These are phyloP conservation scores for Vaccinium darrowii DNA, from an alignment of 148 eudicot genomes.

Conservation along the genomic window DNA sequence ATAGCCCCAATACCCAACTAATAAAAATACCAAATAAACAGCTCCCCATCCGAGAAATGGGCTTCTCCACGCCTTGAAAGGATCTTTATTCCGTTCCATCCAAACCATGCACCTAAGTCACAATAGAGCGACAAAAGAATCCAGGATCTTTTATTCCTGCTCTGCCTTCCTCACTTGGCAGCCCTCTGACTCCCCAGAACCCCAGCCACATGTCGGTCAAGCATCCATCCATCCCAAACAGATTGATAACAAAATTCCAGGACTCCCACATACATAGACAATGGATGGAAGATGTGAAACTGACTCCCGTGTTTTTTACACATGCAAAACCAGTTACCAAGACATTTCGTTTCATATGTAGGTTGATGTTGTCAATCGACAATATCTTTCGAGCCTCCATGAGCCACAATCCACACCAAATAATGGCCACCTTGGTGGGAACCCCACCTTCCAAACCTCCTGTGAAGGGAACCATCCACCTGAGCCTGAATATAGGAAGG, in stretches of 20 bases:
- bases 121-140: neutral
- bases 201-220: neutral
- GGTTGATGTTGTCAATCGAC: neutral
- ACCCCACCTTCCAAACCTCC: neutral
- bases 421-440: neutral
- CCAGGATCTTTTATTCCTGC: neutral
- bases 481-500: neutral
- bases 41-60: neutral
- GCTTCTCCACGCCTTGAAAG: too few relatives aligned
- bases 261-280: neutral
- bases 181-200: neutral
- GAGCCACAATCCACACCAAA: neutral
- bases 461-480: neutral
- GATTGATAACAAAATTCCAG: neutral
- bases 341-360: neutral
- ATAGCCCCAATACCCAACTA: too few relatives aligned
- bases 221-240: slow-evolving; percentile 2
- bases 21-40: neutral
- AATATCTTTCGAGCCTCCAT: neutral
- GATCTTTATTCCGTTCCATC: too few relatives aligned
- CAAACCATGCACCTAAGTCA: neutral
- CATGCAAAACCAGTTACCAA: neutral
- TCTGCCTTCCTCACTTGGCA: neutral
- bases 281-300: neutral
- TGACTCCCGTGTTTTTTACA: neutral